Percentiles rank a stretch among this genome's conserved stretches.
These are phyloP conservation scores for Arthroderma sp. DNA, from an alignment of 2,329 filamentous ascomycete species.

Conservation along the genomic window DNA sequence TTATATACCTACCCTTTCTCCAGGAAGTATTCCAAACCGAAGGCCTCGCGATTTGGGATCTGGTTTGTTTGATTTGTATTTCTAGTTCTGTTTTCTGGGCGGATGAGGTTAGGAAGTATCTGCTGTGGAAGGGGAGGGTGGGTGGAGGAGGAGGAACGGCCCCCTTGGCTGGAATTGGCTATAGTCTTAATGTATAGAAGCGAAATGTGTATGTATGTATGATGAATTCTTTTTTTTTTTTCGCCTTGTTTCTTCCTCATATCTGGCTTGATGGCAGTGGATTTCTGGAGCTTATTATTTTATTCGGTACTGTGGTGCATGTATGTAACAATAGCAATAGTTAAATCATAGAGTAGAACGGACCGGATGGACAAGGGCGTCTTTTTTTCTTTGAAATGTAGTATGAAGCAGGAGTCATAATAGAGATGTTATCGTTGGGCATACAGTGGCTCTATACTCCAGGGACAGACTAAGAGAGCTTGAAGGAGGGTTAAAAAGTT, in stretches of 20 bases:
- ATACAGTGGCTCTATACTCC: too few species aligned
- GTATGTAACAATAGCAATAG: not conserved
- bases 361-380: too few species aligned
- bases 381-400: too few species aligned
- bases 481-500: too few species aligned
- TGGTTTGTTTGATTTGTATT: constrained; percentile 58
- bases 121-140: constrained; percentile 16
- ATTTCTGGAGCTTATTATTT: not conserved
- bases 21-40: constrained; percentile 96
- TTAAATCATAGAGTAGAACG: too few species aligned
- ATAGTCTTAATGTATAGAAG: constrained; percentile 28
- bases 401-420: too few species aligned
- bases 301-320: not conserved
- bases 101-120: constrained; percentile 77
- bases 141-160: constrained; percentile 15
- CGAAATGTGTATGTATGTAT: not conserved
- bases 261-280: not conserved
- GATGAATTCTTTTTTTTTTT: not conserved
- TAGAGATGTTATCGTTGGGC: too few species aligned
- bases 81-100: constrained; percentile 91
- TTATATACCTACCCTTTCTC: constrained; percentile 88
- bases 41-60: constrained; percentile 58
- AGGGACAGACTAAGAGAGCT: too few species aligned
- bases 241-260: not conserved
- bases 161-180: constrained; percentile 16